Conservation (phyloP, 139 green algal species). For the Medakamo hakoo region DNA sequence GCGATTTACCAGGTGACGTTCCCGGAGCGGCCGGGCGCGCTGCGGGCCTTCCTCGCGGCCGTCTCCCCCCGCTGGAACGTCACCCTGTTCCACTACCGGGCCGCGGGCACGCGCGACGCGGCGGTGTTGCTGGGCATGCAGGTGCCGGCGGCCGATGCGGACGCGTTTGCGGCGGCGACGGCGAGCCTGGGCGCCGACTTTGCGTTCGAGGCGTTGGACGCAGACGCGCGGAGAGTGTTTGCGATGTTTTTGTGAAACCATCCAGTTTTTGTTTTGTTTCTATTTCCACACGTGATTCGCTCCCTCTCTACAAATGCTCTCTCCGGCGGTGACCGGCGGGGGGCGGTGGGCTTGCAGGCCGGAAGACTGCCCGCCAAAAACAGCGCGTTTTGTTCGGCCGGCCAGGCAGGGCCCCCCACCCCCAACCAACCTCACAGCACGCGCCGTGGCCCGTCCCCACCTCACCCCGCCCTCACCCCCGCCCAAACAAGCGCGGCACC, state of each 20-base stretch:
- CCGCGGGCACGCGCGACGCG: slow-evolving; percentile 33
- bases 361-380: no score
- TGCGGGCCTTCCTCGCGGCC: slow-evolving; percentile 61
- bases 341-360: no score
- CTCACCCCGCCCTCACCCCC: no score
- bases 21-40: slow-evolving; percentile 73
- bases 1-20: slow-evolving; percentile 72
- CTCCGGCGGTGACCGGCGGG: no score
- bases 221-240: slow-evolving; percentile 45
- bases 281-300: no score
- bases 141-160: slow-evolving; percentile 10
- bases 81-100: slow-evolving; percentile 94
- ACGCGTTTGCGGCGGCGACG: slow-evolving; percentile 14
- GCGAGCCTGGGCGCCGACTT: slow-evolving; percentile 31
- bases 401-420: no score
- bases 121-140: slow-evolving; percentile 61
- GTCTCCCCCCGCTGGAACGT: slow-evolving; percentile 74
- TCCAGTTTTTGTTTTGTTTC: no score
- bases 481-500: no score
- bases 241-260: slow-evolving; percentile 51
- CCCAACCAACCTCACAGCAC: background rate
- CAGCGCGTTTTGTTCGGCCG: no score
- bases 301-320: background rate
- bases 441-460: background rate
- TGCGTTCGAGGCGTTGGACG: slow-evolving; percentile 38